phyloP scores from a whole-genome alignment of 1,284 basidiomycete species.

The Salmacisia buchloeana region DNA sequence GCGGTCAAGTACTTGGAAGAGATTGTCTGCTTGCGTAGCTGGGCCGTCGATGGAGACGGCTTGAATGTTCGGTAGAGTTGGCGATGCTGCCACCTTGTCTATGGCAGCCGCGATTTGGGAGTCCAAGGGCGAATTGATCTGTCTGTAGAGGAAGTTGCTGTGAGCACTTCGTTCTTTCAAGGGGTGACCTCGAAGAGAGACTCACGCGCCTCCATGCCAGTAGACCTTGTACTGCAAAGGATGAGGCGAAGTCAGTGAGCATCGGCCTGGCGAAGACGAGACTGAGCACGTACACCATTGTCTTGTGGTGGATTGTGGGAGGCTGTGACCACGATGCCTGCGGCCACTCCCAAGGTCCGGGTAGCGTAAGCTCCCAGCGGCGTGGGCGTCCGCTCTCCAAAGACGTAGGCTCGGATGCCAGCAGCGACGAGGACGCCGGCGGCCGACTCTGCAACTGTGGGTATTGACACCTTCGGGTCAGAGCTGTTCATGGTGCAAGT shows the following conservation, averaged over 20 bases:
- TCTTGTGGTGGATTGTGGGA: slow-evolving; percentile 42
- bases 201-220: slow-evolving; percentile 26
- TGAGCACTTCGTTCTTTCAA: not conserved
- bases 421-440: slow-evolving; percentile 31
- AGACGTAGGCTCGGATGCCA: slow-evolving; percentile 26
- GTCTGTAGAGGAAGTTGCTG: not conserved
- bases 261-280: no score
- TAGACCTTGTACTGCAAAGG: slow-evolving; percentile 20
- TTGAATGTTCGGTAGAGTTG: not conserved
- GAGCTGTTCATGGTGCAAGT: not conserved
- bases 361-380: slow-evolving; percentile 41
- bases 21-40: slow-evolving; percentile 6
- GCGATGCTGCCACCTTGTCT: slow-evolving; percentile 18
- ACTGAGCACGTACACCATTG: slow-evolving; percentile 25
- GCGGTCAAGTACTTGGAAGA: slow-evolving; percentile 20
- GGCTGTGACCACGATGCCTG: slow-evolving; percentile 40
- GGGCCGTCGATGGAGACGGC: slow-evolving; percentile 6
- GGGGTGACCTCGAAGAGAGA: not conserved
- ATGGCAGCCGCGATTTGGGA: slow-evolving; percentile 35
- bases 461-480: not conserved
- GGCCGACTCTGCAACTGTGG: slow-evolving; percentile 24
- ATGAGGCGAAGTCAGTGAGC: not conserved
- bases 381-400: slow-evolving; percentile 24
- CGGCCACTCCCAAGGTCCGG: slow-evolving; percentile 31
- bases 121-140: slow-evolving; percentile 43